Evolutionary conservation across 225 moss, liverwort and hornwort species (phyloP).

Genomic region (Pseudoscleropodium purum): DNA sequence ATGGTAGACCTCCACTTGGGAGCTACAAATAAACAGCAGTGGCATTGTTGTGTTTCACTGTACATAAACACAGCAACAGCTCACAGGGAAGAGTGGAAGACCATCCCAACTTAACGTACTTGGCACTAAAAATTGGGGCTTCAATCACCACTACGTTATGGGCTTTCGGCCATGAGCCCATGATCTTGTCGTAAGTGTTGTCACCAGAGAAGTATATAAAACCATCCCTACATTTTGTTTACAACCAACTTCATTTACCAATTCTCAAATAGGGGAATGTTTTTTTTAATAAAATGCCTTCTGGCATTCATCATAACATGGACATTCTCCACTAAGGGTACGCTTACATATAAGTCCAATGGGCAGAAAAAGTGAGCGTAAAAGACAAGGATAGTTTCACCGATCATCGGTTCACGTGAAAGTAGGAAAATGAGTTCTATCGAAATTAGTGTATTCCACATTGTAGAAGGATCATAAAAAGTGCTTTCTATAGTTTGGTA

Average conservation of each 20-base stretch:
- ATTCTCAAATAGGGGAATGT: neutral
- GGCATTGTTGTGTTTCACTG: neutral
- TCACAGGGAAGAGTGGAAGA: neutral
- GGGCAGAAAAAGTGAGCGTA: no score
- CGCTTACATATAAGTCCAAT: no score
- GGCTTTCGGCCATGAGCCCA: no score
- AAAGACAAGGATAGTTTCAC: no score
- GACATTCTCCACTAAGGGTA: neutral
- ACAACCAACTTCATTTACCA: neutral
- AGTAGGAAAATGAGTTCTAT: no score
- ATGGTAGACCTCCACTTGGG: no score
- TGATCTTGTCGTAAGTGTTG: neutral
- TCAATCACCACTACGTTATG: neutral
- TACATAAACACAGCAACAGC: no score
- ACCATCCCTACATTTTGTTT: no score
- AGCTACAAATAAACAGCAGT: neutral
- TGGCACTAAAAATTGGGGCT: neutral
- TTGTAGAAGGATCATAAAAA: no score
- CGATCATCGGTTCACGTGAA: no score
- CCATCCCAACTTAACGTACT: neutral
- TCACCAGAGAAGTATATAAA: neutral
- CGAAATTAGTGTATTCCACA: no score
- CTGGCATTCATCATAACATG: neutral
- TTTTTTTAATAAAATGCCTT: neutral
- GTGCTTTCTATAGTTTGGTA: no score